Base-by-base conservation (phyloP, 1,139 yeast genomes). In the Yamadazyma kanchanaburiensis region DNA sequence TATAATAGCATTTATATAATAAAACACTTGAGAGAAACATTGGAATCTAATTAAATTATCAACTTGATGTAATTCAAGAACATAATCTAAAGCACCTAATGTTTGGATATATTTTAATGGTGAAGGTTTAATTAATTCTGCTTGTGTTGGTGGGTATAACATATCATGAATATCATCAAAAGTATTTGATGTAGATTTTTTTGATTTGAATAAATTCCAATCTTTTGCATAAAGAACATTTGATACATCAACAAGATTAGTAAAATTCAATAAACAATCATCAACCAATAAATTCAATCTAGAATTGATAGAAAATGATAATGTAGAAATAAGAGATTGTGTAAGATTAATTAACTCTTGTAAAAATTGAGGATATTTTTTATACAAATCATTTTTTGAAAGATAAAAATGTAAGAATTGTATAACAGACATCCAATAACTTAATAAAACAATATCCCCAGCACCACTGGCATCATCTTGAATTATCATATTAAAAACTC, bases 71-170 rank as follows among this genome's bases (percentile, higher is more conserved):
- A 89, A 63, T 40, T 84, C 88, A 48, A 89, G 65, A 3, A 91
- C 94, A 51, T 89, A 88, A 33, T 87, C 72, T 30, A 91, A 68
- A 0, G 97, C 96, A 15, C 95, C 94, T 37, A 91, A 69, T 2
- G 89, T 85, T 48, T 94, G 95, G 14, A 89, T 77, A 33, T 89
- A 73, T 45, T 78, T 80, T 31, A 89, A 64, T 0, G 99, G 98
- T 0, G 96, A 85, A 3, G 96, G 96, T 49, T 78, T 80, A 70
- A 66, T 66, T 37, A 65, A 46, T 36, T 87, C 89, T 23, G 53
- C 48, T 34, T 77, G 67, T 0, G 81, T 58, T 9, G 94, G 94
- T 8, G 91, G 91, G 40, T 77, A 82, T 31, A 83, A 58, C 77
- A 79, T 80, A 32, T 74, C 67, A 31, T 79, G 53, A 24, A 82